phyloP scores from a whole-genome alignment of 495 filamentous ascomycete species.

The Hypoxylon perforatum region DNA sequence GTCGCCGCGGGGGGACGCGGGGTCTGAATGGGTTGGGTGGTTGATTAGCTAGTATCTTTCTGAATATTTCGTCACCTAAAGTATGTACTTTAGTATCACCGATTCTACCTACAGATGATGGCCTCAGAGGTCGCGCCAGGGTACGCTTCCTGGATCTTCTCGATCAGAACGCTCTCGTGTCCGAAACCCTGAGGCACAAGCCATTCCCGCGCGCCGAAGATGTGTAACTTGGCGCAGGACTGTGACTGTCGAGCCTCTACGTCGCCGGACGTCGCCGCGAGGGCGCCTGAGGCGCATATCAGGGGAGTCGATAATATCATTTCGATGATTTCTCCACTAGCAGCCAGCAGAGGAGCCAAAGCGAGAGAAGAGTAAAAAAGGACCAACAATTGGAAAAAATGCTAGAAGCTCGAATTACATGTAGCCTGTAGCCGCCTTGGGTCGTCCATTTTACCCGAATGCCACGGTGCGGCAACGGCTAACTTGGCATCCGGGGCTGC shows the following conservation, averaged over 20 bases:
- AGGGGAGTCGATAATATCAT: constrained; percentile 22
- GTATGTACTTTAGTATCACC: too few species aligned
- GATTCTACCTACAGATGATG: constrained; percentile 57
- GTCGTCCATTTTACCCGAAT: constrained; percentile 22
- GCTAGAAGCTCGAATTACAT: not conserved
- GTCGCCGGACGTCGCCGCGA: constrained; percentile 21
- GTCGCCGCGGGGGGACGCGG: constrained; percentile 59
- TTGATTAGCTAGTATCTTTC: constrained; percentile 8
- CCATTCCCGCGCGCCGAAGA: constrained; percentile 74
- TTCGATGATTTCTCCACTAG: not conserved
- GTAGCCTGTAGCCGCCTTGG: constrained; percentile 2
- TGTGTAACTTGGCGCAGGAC: constrained; percentile 65
- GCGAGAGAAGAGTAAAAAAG: not conserved
- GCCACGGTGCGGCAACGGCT: constrained; percentile 5
- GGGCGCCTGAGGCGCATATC: constrained; percentile 16
- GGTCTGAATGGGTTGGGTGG: constrained; percentile 34
- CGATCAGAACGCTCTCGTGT: constrained; percentile 62
- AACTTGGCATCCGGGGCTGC: constrained; percentile 4
- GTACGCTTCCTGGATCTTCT: constrained; percentile 61
- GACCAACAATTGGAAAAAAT: not conserved
- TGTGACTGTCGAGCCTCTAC: constrained; percentile 50
- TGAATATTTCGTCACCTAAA: too few species aligned
- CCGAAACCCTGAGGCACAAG: constrained; percentile 67
- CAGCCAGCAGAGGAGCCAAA: not conserved
- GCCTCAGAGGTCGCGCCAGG: constrained; percentile 68